These are phyloP conservation scores for Ceriops zippeliana DNA, from an alignment of 345 rosid species.

Conservation along the genomic window DNA sequence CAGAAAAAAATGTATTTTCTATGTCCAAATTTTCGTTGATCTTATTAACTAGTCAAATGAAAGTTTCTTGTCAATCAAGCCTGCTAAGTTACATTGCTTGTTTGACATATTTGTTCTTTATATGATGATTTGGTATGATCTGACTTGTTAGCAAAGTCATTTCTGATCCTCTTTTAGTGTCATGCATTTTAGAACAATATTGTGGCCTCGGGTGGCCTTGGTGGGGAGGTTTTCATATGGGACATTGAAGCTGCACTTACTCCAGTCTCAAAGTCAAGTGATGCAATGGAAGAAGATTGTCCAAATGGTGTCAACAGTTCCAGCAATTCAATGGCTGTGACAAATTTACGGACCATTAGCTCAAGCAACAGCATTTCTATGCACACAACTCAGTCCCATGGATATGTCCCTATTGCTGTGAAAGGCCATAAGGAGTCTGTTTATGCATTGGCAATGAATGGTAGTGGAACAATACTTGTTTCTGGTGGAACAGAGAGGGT, in stretches of 20 bases:
- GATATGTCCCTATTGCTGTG: conserved; percentile 72
- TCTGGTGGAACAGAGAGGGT: conserved; percentile 99
- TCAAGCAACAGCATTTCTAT: conserved; percentile 78
- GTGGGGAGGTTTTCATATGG: conserved; percentile 99
- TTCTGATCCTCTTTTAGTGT: conserved; percentile 68
- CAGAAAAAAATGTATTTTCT: conserved; percentile 85
- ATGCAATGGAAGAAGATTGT: conserved; percentile 68
- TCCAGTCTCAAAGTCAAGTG: conserved; percentile 71
- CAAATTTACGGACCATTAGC: conserved; percentile 73
- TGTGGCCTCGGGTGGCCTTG: conserved; percentile 99
- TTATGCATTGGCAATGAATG: conserved; percentile 97
- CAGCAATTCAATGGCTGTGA: conserved; percentile 53
- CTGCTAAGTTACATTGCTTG: conserved; percentile 13
- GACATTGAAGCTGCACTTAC: conserved; percentile 90
- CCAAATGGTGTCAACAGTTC: conserved; percentile 61
- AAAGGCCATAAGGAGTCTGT: conserved; percentile 99
- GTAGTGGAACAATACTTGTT: conserved; percentile 79
- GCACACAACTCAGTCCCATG: conserved; percentile 67
- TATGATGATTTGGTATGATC: conserved; percentile 3
- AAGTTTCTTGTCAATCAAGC: conserved; percentile 22
- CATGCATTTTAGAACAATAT: conserved; percentile 78
- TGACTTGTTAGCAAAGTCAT: conserved; percentile 24
- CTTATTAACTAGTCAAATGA: conserved; percentile 26
- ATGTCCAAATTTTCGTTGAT: conserved; percentile 24
- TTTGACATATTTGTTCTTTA: conserved; percentile 8